These are phyloP conservation scores for Laburnicola sp. DNA, from an alignment of 2,329 filamentous ascomycete species.

Conservation along the genomic window DNA sequence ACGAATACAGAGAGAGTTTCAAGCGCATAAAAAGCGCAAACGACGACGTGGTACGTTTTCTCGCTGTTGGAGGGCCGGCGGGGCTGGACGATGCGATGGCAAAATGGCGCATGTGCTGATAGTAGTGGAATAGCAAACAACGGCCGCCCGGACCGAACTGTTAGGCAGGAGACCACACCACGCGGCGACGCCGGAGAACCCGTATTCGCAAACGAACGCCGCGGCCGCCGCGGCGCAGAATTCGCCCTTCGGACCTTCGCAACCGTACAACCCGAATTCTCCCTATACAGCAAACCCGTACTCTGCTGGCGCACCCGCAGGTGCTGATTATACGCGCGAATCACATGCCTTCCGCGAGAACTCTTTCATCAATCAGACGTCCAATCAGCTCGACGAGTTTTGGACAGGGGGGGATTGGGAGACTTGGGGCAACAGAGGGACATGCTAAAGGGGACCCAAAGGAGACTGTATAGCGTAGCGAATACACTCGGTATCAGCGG, in stretches of 20 bases:
- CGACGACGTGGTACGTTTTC: slow-evolving; percentile 66
- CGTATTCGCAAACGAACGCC: slow-evolving; percentile 63
- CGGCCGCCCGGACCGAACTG: too few species aligned
- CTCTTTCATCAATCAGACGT: slow-evolving; percentile 79
- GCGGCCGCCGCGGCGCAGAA: slow-evolving; percentile 20
- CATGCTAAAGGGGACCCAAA: slow-evolving; percentile 93
- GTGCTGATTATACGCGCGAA: slow-evolving; percentile 68
- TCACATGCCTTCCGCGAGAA: slow-evolving; percentile 86
- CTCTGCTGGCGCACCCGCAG: slow-evolving; percentile 32
- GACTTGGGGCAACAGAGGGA: slow-evolving; percentile 89
- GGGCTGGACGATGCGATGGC: neutral
- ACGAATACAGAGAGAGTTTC: slow-evolving; percentile 77
- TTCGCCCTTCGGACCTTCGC: slow-evolving; percentile 38
- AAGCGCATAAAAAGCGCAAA: slow-evolving; percentile 74
- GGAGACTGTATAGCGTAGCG: slow-evolving; percentile 84
- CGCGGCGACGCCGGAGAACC: slow-evolving; percentile 85
- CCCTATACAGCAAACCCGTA: slow-evolving; percentile 49
- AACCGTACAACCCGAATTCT: slow-evolving; percentile 32
- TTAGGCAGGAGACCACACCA: slow-evolving; percentile 82
- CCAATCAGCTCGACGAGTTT: slow-evolving; percentile 89
- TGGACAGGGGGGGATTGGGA: slow-evolving; percentile 86
- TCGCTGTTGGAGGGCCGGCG: neutral
- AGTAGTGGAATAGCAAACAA: slow-evolving; percentile 61
- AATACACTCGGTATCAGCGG: slow-evolving; percentile 93
- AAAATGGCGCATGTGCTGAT: slow-evolving; percentile 10